Conservation (phyloP, 164 flowering plant species). For the Platanus orientalis region DNA sequence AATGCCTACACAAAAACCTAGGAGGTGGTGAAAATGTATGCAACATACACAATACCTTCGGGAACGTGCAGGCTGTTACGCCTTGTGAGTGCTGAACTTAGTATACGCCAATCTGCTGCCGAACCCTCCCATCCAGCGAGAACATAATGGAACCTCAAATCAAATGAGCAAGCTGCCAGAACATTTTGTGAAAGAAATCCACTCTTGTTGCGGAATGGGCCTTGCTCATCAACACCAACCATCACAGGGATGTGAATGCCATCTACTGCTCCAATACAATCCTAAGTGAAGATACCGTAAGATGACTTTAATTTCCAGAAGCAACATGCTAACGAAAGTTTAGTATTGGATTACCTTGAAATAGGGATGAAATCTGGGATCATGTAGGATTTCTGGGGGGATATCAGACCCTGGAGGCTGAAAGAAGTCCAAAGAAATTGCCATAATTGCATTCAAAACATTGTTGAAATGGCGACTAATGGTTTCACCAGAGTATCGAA, state of each 20-base stretch:
- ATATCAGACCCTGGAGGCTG: constrained; percentile 32
- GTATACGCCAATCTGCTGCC: constrained; percentile 47
- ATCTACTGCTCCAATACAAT: constrained; percentile 57
- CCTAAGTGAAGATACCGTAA: constrained; percentile 25
- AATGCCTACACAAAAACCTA: background rate
- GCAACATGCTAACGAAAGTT: background rate
- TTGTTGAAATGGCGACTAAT: constrained; percentile 69
- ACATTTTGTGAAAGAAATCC: constrained; percentile 56
- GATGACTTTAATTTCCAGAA: constrained; percentile 3
- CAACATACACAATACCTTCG: constrained; percentile 34
- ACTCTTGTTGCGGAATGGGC: constrained; percentile 50
- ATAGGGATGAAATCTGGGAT: constrained; percentile 50
- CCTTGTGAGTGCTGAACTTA: constrained; percentile 51
- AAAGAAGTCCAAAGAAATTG: constrained; percentile 47
- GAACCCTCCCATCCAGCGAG: constrained; percentile 85
- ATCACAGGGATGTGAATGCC: constrained; percentile 59
- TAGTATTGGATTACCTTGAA: constrained; percentile 33
- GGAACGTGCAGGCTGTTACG: constrained; percentile 46
- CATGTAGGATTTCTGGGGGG: constrained; percentile 39
- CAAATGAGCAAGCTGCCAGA: constrained; percentile 62
- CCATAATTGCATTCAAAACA: constrained; percentile 52
- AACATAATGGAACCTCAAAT: constrained; percentile 55
- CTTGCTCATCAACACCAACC: constrained; percentile 63
- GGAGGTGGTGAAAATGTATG: background rate
- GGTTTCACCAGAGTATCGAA: constrained; percentile 57